A percentile compares a stretch with the other conserved stretches of the same genome.
These are phyloP conservation scores for Calocybe indica DNA, from an alignment of 768 basidiomycete species.

Conservation along the genomic window DNA sequence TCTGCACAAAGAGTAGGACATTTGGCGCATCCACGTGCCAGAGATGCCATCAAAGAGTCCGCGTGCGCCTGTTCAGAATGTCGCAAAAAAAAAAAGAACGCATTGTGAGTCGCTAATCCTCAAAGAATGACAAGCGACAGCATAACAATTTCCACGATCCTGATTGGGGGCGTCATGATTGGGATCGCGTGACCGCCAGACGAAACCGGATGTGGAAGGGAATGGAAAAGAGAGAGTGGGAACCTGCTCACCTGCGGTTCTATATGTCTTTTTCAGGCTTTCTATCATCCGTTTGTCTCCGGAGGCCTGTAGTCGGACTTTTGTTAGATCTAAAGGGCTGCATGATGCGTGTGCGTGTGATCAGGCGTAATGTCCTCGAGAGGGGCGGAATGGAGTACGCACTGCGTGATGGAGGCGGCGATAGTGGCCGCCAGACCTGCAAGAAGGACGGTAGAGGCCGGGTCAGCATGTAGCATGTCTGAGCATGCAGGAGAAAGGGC, in stretches of 20 bases:
- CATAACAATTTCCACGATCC: too few relatives aligned
- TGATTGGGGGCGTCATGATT: too few relatives aligned
- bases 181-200: too few relatives aligned
- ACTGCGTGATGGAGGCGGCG: constrained; percentile 87
- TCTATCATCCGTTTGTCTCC: constrained; percentile 89
- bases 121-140: constrained; percentile 13
- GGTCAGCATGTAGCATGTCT: neutral
- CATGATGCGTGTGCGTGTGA: neutral
- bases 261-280: constrained; percentile 76
- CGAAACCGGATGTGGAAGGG: too few relatives aligned
- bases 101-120: neutral
- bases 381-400: constrained; percentile 17
- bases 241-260: constrained; percentile 55
- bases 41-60: constrained; percentile 85
- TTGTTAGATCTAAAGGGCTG: constrained; percentile 83
- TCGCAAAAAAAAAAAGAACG: constrained; percentile 18
- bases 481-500: neutral
- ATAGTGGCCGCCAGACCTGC: constrained; percentile 78
- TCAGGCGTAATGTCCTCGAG: neutral
- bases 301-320: constrained; percentile 87
- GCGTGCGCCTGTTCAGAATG: constrained; percentile 44
- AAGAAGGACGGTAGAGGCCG: neutral
- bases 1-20: constrained; percentile 89
- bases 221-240: neutral
- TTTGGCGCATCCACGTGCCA: constrained; percentile 87